Conservation (phyloP, 2,329 filamentous ascomycete genomes). For the Elsinoe ampelina region DNA sequence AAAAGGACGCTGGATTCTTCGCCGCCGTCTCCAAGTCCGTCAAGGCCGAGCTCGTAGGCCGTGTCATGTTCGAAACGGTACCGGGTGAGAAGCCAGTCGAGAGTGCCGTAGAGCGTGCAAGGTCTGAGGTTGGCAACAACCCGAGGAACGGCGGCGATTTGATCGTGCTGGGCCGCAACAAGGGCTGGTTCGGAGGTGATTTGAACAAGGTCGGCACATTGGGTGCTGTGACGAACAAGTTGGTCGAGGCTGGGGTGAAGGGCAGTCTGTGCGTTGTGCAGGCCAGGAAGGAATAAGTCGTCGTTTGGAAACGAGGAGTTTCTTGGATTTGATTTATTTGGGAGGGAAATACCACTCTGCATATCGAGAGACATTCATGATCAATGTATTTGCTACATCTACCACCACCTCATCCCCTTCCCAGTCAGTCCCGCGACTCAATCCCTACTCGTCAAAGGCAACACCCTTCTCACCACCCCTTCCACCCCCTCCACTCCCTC, state of each 20-base stretch:
- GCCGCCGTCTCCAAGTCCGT: conserved; percentile 48
- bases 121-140: conserved; percentile 50
- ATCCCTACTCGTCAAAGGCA: too few relatives aligned
- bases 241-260: conserved; percentile 51
- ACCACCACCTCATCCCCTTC: not conserved
- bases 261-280: conserved; percentile 64
- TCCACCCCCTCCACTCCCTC: too few relatives aligned
- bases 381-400: too few relatives aligned
- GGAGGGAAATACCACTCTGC: too few relatives aligned
- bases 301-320: not conserved
- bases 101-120: conserved; percentile 46
- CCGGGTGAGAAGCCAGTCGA: conserved; percentile 33
- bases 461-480: too few relatives aligned
- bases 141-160: conserved; percentile 61
- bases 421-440: too few relatives aligned
- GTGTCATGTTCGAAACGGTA: conserved; percentile 51
- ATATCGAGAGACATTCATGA: too few relatives aligned
- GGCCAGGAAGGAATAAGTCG: conserved; percentile 33
- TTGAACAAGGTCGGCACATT: conserved; percentile 39
- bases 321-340: not conserved
- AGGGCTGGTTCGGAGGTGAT: conserved; percentile 31
- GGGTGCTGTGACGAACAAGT: conserved; percentile 50
- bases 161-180: conserved; percentile 53
- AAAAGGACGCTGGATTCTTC: conserved; percentile 48
- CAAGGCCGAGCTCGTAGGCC: conserved; percentile 39